Base-by-base conservation (phyloP, 2,329 filamentous ascomycete genomes). In the Botrytis medusae region DNA sequence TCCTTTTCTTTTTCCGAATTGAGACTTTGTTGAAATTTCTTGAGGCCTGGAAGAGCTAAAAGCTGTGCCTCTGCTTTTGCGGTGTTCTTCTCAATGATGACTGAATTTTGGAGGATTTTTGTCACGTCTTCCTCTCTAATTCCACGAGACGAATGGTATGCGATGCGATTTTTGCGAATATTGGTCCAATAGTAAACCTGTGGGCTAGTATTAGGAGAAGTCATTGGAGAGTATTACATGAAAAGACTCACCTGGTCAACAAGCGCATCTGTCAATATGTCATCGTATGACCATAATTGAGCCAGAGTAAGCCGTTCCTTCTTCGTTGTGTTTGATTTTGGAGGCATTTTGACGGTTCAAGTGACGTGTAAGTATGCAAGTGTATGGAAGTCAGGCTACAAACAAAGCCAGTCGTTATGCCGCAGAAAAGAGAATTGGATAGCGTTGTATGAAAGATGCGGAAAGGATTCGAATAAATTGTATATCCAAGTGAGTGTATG, bases 111-210 rank as follows among this genome's bases (percentile, higher is more conserved):
- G 12, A 91, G 84, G 72, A 91, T 88, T 76, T 88, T 86, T 64
- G 86, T 82, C 54, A 92, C 87, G 62, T 89, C 88, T 72, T 88
- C 86, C 78, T 90, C 87, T 71, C 88, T 89, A 69, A 98, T 86
- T 59, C 93, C 93, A 75, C 96, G 91, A 10, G 92, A 94, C 0
- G 94, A 88, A 79, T 93, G 92, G 82, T 97, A 98, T 72, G 93
- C 93, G 72, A 90, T 90, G 75, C 93, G 91, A 80, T 98, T 97
- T 84, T 99, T 99, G 76, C 95, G 95, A 74, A 98, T 97, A 6
- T 89, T 93, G 9, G 95, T 95, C 95, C 96, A 98, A 85, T 96
- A 99, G 83, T 93, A 98, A 16, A 94, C 92, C 95, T 98, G 77
- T 73, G 71, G 51, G 75, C 25, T 42, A 37, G 42, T 29, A 40